These are phyloP conservation scores for Rubia tinctorum DNA, from an alignment of 305 asterid genomes.

Conservation along the genomic window DNA sequence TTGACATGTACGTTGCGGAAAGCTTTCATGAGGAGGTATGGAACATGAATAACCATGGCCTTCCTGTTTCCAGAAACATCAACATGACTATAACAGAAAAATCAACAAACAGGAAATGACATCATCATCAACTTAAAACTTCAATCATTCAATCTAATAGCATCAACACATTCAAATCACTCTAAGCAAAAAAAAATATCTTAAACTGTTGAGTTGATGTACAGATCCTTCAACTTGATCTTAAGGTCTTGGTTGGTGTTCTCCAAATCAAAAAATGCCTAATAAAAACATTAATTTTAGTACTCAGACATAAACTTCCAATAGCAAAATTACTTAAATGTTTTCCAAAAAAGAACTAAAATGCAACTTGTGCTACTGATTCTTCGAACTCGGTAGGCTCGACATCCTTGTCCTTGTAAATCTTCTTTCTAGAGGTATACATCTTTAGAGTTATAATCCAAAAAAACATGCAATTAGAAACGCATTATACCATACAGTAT, in stretches of 20 bases:
- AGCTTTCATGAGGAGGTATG: too few species aligned
- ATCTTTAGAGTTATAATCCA: conserved; percentile 21
- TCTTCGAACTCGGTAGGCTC: conserved; percentile 33
- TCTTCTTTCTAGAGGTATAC: conserved; percentile 24
- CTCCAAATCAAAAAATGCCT: conserved; percentile 39
- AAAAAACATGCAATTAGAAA: background rate
- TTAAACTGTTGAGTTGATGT: conserved; percentile 32
- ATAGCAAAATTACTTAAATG: too few species aligned
- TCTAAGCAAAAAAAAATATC: too few species aligned
- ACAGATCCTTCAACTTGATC: conserved; percentile 34
- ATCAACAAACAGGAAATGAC: background rate
- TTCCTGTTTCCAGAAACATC: too few species aligned
- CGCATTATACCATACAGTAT: too few species aligned
- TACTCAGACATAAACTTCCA: background rate
- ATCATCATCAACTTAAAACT: background rate
- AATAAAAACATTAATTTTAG: background rate
- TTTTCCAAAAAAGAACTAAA: too few species aligned
- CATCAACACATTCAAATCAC: too few species aligned
- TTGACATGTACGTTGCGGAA: too few species aligned
- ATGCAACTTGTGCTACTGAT: too few species aligned
- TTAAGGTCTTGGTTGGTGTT: conserved; percentile 32
- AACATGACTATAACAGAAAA: too few species aligned
- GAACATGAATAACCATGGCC: too few species aligned
- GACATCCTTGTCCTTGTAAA: conserved; percentile 26
- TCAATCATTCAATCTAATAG: background rate